These are phyloP conservation scores for Arabidopsis suecica DNA, from an alignment of 345 rosid species.

Conservation along the genomic window DNA sequence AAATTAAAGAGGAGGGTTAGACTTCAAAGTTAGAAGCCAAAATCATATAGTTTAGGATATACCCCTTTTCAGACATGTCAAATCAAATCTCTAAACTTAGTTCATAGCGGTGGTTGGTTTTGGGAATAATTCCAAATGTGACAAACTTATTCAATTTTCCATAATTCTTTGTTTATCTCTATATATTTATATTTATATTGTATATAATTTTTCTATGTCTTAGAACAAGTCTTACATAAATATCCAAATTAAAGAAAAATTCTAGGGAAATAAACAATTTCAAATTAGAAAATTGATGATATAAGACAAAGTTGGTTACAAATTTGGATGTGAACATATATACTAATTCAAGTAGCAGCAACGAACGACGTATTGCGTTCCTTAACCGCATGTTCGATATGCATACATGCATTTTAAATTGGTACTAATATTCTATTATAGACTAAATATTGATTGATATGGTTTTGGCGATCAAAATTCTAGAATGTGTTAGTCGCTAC, in stretches of 20 bases:
- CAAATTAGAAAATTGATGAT: background rate
- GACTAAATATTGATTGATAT: background rate
- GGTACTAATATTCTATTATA: background rate
- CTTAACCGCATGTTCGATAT: slow-evolving; percentile 29
- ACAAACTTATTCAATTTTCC: slow-evolving; percentile 21
- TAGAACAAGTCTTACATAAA: slow-evolving; percentile 37
- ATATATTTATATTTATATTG: background rate
- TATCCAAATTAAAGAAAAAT: slow-evolving; percentile 16
- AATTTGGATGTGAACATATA: slow-evolving; percentile 1
- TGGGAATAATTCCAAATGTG: slow-evolving; percentile 30
- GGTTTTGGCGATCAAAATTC: background rate
- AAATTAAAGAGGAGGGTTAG: background rate
- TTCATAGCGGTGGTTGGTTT: slow-evolving; percentile 18
- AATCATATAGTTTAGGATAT: slow-evolving; percentile 2
- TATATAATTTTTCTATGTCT: background rate
- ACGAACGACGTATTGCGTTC: slow-evolving; percentile 30
- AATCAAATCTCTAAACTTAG: slow-evolving; percentile 14
- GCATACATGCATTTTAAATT: slow-evolving; percentile 24
- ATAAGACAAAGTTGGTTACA: slow-evolving; percentile 15
- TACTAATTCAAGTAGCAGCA: slow-evolving; percentile 38
- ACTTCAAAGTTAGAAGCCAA: slow-evolving; percentile 13
- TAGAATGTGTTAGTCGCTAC: background rate
- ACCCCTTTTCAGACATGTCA: slow-evolving; percentile 15
- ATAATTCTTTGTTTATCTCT: slow-evolving; percentile 4
- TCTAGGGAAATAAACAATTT: background rate